Percentiles rank a stretch among this genome's conserved stretches.
Conservation (phyloP, 73 alveolate genomes). For the Blepharisma stoltei region DNA sequence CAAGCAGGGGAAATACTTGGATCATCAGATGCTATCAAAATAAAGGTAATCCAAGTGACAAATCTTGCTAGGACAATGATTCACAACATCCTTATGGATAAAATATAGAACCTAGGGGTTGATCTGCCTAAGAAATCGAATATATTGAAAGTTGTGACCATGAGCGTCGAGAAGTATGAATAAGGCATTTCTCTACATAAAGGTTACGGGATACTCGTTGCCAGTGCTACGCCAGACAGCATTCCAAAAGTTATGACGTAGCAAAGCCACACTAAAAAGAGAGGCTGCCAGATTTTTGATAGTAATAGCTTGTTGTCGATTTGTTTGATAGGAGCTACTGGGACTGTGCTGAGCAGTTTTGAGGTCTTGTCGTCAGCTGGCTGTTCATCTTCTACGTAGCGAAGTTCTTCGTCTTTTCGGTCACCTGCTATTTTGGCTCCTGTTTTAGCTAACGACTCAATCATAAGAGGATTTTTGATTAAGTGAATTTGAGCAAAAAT, state of each 20-base stretch:
- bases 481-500: constrained; percentile 32
- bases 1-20: constrained; percentile 38
- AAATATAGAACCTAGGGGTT: background rate
- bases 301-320: background rate
- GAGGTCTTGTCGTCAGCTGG: too few relatives aligned
- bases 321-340: background rate
- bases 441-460: constrained; percentile 1
- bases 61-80: background rate
- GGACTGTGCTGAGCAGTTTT: background rate
- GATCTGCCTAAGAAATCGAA: constrained; percentile 19
- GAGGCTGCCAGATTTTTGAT: constrained; percentile 19
- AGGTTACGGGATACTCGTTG: constrained; percentile 24
- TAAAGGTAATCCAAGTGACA: constrained; percentile 13
- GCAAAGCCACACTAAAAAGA: background rate
- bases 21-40: constrained; percentile 18
- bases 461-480: constrained; percentile 23
- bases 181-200: constrained; percentile 27
- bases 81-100: background rate
- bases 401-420: too few relatives aligned
- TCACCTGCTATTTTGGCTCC: background rate
- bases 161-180: constrained; percentile 6
- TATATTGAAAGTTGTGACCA: background rate
- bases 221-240: background rate
- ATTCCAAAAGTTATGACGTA: constrained; percentile 1
- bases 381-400: too few relatives aligned